Percentiles rank a stretch among this genome's conserved stretches.
phyloP scores from a whole-genome alignment of 345 rosid genomes.

The Moringa oleifera region DNA sequence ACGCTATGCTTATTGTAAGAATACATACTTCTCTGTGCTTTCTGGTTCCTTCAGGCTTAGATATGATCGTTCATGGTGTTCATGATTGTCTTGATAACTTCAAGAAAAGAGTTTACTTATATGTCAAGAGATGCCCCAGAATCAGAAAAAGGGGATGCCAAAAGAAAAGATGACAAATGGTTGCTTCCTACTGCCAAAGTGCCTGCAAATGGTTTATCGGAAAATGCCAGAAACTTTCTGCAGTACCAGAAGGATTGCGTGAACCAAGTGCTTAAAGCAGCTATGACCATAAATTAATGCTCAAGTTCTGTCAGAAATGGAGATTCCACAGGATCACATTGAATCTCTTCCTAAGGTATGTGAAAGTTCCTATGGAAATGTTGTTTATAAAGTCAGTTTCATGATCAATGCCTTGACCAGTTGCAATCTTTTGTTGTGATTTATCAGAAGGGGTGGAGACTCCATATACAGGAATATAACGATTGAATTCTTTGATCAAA shows the following conservation, averaged over 20 bases:
- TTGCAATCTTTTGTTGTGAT: conserved; percentile 1
- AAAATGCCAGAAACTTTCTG: conserved; percentile 57
- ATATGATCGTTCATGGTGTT: no score
- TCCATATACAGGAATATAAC: no score
- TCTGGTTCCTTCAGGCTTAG: no score
- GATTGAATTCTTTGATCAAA: conserved; percentile 70
- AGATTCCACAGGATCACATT: conserved; percentile 74
- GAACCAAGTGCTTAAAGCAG: conserved; percentile 88
- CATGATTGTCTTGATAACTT: conserved; percentile 70
- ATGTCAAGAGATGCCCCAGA: conserved; percentile 62
- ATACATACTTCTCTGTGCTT: not conserved
- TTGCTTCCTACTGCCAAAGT: conserved; percentile 82
- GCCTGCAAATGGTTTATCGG: conserved; percentile 72
- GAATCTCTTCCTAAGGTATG: conserved; percentile 84
- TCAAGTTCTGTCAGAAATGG: conserved; percentile 83
- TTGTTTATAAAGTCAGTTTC: not conserved
- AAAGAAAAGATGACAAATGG: conserved; percentile 82
- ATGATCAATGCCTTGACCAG: conserved; percentile 5
- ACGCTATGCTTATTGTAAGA: conserved; percentile 91
- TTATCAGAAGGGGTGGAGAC: no score
- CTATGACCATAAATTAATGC: conserved; percentile 96
- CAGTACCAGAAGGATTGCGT: conserved; percentile 81
- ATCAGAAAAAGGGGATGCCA: conserved; percentile 37
- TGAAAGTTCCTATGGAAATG: not conserved
- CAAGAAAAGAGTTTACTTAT: conserved; percentile 64